phyloP scores from a whole-genome alignment of 2,329 filamentous ascomycete species.

The Fonsecaea monophora region DNA sequence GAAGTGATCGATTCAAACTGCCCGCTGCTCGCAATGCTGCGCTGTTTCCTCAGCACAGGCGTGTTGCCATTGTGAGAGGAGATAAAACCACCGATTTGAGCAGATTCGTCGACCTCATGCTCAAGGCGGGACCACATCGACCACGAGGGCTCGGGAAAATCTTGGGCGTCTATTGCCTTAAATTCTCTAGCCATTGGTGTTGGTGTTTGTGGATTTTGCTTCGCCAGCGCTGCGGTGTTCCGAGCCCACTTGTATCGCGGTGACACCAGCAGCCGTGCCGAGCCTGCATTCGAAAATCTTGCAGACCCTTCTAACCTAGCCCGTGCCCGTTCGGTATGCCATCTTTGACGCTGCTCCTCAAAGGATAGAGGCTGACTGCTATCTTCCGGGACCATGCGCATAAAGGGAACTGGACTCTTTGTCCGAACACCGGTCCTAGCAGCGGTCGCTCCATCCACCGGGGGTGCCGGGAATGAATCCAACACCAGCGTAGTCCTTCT shows the following conservation, averaged over 20 bases:
- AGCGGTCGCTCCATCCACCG: conserved; percentile 15
- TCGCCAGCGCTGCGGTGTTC: background rate
- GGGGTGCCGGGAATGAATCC: conserved; percentile 34
- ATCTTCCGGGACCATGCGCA: conserved; percentile 18
- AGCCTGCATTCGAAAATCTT: conserved; percentile 35
- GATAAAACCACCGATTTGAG: conserved; percentile 9
- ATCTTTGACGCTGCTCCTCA: conserved; percentile 31
- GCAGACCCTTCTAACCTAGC: conserved; percentile 30
- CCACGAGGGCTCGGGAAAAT: conserved; percentile 26
- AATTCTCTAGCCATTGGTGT: conserved; percentile 11
- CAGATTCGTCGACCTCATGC: conserved; percentile 9
- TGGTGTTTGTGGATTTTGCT: background rate
- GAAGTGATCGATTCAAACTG: conserved; percentile 36
- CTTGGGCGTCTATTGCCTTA: background rate
- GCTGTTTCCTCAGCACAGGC: conserved; percentile 6
- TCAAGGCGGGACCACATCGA: conserved; percentile 27
- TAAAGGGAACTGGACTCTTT: conserved; percentile 11
- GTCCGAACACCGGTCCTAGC: conserved; percentile 1
- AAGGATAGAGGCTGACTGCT: conserved; percentile 22
- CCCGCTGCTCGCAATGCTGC: conserved; percentile 30
- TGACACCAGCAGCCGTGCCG: conserved; percentile 19
- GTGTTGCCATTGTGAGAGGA: background rate
- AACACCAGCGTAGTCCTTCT: conserved; percentile 47
- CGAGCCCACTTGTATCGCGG: conserved; percentile 3
- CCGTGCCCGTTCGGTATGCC: conserved; percentile 35